Base-by-base conservation (phyloP, 768 basidiomycete species). In the Russula sp. region DNA sequence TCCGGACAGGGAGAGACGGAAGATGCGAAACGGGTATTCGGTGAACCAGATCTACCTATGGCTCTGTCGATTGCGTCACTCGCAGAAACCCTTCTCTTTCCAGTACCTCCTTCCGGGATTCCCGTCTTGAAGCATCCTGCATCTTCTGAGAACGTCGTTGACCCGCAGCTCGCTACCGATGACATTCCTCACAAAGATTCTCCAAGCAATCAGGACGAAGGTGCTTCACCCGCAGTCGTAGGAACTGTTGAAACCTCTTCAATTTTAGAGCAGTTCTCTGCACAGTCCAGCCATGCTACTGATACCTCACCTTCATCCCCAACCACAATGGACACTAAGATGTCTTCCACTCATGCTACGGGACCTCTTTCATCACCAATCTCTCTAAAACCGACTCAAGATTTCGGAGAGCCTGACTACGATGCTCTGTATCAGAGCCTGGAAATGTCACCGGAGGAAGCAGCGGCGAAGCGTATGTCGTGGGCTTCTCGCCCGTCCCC, bases 381-480 rank as follows among this genome's bases (percentile, higher is more conserved):
- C 52, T 50, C 54, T 24, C 20, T 34, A 2, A 8, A 55, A n/a
- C 2, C 44, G 44, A 50, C 57, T 0, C 18, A 28, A 40, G 52
- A 56, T 30, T 32, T 26, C 11, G 53, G n/a, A 51, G 58, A 52
- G 14, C 28, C 51, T 34, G 63, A 65, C 22, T 67, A 67, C 26
- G 63, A 65, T 18, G 59, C 54, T 46, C 14, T 67, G 49, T 67
- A 67, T 49, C 65, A 61, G 50, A 59, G 51, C n/a, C 14, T 61
- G 5, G 20, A 52, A 30, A 60, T 57, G 64, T 67, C 67, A 6
- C 64, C 67, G 16, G 53, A 66, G 30, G 56, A 66, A 36, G 64
- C 60, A 1, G 44, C 44, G 42, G 53, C 64, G 22, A 66, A 66
- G 50, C 68, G 61, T 54, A 57, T 62, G 53, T 69, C 66, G n/a